Percentiles rank a stretch among this genome's conserved stretches.
Conservation (phyloP, 306 rosid genomes). For the Lithocarpus polystachyus region DNA sequence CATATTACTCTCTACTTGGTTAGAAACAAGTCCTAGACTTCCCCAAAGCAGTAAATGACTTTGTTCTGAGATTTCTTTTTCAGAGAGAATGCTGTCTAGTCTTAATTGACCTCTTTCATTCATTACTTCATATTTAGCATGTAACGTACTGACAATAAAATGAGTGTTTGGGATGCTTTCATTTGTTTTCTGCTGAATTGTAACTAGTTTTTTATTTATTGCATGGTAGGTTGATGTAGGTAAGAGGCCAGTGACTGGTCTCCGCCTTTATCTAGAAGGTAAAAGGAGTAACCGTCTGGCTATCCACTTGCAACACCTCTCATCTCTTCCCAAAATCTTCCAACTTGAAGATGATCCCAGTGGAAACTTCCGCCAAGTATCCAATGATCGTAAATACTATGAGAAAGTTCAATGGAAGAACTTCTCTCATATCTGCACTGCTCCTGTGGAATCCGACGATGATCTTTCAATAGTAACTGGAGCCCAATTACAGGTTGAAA, state of each 20-base stretch:
- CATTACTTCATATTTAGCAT: neutral
- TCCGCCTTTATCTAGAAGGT: conserved; percentile 93
- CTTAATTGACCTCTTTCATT: too few species aligned
- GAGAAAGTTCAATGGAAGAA: conserved; percentile 98
- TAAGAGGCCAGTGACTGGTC: conserved; percentile 92
- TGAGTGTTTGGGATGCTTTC: neutral
- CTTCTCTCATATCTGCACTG: conserved; percentile 96
- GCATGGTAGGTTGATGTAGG: conserved; percentile 88
- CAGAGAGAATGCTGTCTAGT: too few species aligned
- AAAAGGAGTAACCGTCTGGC: conserved; percentile 88
- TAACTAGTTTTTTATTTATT: conserved; percentile 15
- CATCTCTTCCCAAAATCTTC: conserved; percentile 83
- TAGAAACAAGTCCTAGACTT: neutral
- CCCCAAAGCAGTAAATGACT: neutral
- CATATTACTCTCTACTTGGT: neutral
- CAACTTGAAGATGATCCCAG: conserved; percentile 81
- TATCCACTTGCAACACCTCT: conserved; percentile 89
- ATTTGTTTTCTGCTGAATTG: conserved; percentile 18
- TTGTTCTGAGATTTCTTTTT: too few species aligned
- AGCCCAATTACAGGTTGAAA: conserved; percentile 86
- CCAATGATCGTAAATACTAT: conserved; percentile 61
- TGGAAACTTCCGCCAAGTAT: conserved; percentile 48
- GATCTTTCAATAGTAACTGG: conserved; percentile 85
- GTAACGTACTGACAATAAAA: neutral
- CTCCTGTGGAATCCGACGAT: conserved; percentile 86